These are phyloP conservation scores for Xanthoparmelia taractica DNA, from an alignment of 495 filamentous ascomycete genomes.

Conservation along the genomic window DNA sequence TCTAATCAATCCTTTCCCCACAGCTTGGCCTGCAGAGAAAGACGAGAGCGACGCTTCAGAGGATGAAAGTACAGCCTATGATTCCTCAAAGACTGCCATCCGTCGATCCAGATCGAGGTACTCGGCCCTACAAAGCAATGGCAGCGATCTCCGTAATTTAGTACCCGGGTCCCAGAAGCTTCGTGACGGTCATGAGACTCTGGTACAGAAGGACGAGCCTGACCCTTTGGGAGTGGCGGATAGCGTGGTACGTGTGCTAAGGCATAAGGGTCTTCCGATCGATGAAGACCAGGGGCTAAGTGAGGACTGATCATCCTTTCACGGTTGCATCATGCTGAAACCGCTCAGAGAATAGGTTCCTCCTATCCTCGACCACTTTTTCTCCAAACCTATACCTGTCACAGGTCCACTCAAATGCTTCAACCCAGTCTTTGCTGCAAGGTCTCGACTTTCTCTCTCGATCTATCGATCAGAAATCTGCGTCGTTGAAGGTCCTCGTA, in stretches of 20 bases:
- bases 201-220: slow-evolving; percentile 80
- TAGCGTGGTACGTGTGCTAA: slow-evolving; percentile 76
- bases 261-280: slow-evolving; percentile 66
- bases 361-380: slow-evolving; percentile 92
- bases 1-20: slow-evolving; percentile 67
- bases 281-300: slow-evolving; percentile 76
- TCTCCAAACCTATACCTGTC: slow-evolving; percentile 85
- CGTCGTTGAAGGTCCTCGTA: slow-evolving; percentile 87
- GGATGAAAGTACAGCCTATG: slow-evolving; percentile 47
- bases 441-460: slow-evolving; percentile 75
- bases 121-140: slow-evolving; percentile 68
- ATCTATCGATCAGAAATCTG: slow-evolving; percentile 95
- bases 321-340: slow-evolving; percentile 10
- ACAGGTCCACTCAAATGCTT: slow-evolving; percentile 76
- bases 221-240: slow-evolving; percentile 77
- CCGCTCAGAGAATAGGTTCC: slow-evolving; percentile 70
- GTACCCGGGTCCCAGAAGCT: slow-evolving; percentile 63
- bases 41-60: slow-evolving; percentile 64
- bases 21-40: slow-evolving; percentile 79
- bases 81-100: slow-evolving; percentile 37
- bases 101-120: slow-evolving; percentile 69
- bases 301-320: slow-evolving; percentile 36
- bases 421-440: slow-evolving; percentile 66
- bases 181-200: slow-evolving; percentile 58
- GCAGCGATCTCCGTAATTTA: slow-evolving; percentile 56